phyloP scores from a whole-genome alignment of 2,329 filamentous ascomycete genomes.

The Colletotrichum plurivorum region DNA sequence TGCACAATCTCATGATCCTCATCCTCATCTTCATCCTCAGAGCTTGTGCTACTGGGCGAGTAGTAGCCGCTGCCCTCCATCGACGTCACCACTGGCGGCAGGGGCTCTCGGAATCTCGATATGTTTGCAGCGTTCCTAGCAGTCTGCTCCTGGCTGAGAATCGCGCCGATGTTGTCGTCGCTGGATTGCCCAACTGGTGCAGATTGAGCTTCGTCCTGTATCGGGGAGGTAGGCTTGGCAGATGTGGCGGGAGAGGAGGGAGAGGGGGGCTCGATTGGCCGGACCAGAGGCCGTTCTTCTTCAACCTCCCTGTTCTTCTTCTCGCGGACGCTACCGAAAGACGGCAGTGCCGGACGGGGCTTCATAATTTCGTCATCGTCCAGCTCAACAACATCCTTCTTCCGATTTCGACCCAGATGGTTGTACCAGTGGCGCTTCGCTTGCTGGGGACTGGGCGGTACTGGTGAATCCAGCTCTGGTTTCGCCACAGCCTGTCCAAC shows the following conservation, averaged over 20 bases:
- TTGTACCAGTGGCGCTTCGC: constrained; percentile 62
- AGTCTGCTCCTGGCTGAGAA: constrained; percentile 68
- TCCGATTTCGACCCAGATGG: constrained; percentile 62
- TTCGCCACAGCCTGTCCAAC: constrained; percentile 62
- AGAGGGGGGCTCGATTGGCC: constrained; percentile 60
- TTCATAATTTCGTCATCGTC: constrained; percentile 80
- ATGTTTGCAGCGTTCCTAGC: constrained; percentile 69
- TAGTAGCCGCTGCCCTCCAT: constrained; percentile 76
- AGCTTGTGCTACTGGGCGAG: constrained; percentile 68
- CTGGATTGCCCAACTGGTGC: constrained; percentile 65
- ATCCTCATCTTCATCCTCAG: constrained; percentile 55
- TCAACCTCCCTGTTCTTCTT: constrained; percentile 68
- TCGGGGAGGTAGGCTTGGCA: constrained; percentile 23
- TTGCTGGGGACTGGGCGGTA: constrained; percentile 55
- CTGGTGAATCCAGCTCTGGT: constrained; percentile 56
- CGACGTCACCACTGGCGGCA: constrained; percentile 79
- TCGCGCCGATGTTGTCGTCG: constrained; percentile 70
- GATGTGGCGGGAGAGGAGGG: constrained; percentile 46
- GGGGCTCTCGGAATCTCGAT: constrained; percentile 72
- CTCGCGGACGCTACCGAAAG: constrained; percentile 81
- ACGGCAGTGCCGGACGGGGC: constrained; percentile 80
- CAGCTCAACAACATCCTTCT: constrained; percentile 61
- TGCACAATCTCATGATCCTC: constrained; percentile 35
- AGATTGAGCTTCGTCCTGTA: constrained; percentile 43
- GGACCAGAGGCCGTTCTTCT: constrained; percentile 73